phyloP scores from a whole-genome alignment of 108 stramenopile genomes.

The Mayamaea pseudoterrestris region DNA sequence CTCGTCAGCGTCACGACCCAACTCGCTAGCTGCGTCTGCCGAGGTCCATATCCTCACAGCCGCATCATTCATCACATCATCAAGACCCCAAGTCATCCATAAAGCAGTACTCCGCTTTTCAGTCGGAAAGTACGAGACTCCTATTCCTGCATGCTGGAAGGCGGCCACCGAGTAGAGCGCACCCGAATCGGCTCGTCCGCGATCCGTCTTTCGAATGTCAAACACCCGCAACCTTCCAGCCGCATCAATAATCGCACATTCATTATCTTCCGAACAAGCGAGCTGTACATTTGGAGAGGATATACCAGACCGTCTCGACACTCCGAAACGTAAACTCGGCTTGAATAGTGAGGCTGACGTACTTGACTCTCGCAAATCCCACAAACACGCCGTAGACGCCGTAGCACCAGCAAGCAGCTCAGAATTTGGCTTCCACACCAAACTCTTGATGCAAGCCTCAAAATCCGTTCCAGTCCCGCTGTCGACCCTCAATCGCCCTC shows the following conservation, averaged over 20 bases:
- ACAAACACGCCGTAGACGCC: conserved; percentile 30
- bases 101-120: conserved; percentile 7
- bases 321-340: conserved; percentile 36
- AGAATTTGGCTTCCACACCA: conserved; percentile 22
- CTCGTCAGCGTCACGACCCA: too few relatives aligned
- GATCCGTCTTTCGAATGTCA: conserved; percentile 49
- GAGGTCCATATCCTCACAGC: conserved; percentile 53
- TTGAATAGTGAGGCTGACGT: conserved; percentile 21
- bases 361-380: conserved; percentile 42
- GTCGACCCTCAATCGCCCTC: conserved; percentile 44
- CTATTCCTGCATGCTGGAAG: conserved; percentile 36
- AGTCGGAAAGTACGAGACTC: too few relatives aligned
- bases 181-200: background rate
- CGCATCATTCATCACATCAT: conserved; percentile 20
- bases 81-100: conserved; percentile 72
- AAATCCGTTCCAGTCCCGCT: conserved; percentile 4
- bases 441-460: conserved; percentile 17
- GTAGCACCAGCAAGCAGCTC: conserved; percentile 34
- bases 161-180: conserved; percentile 31
- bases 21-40: conserved; percentile 2
- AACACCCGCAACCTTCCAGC: conserved; percentile 48
- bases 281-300: conserved; percentile 31
- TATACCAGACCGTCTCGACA: conserved; percentile 8
- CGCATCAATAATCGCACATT: conserved; percentile 53
- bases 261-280: conserved; percentile 38